Base-by-base conservation (phyloP, 73 alveolate species). In the Paramecium pentaurelia region DNA sequence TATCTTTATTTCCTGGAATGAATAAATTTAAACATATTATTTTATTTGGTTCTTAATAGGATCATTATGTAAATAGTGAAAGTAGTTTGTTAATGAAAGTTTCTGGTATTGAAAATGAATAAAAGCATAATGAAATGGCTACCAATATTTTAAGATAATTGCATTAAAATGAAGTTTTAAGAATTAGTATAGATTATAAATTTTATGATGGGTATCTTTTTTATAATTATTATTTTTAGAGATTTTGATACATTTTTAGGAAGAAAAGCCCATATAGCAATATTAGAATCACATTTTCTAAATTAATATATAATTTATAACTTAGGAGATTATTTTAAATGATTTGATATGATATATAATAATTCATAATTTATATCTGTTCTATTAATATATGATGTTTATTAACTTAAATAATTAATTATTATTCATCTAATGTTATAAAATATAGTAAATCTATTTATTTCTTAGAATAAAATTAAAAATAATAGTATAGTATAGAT, bases 181-280 rank as follows among this genome's bases (percentile, higher is more conserved):
- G 91, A 44, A 80, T 80, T 27, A 47, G 47, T 45, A 44, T 80
- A 80, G 91, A 80, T 80, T 80, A 80, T 25, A 80, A 80, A 27
- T 80, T 80, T 25, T 80, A 80, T 80, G 91, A 80, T 45, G 91
- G 91, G 91, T 80, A 80, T 12, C 16, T 38, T 4, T 38, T 7
- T 34, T 4, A 44, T 80, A 2, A n/a, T 32, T 4, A 16, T 71
- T 8, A 32, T 71, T 14, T 0, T 8, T 71, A 89, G 94, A 30
- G 94, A 83, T 34, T 42, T 89, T 47, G 94, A 89, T 71, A 89
- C 94, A 2, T 89, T 89, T 49, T 20, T 89, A 30, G 94, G 94
- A 71, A 89, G 94, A 47, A 89, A 89, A 51, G 94, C 94, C 18
- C 94, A 89, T 89, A 71, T 89, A n/a, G 75, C 88, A 22, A 71